phyloP scores from a whole-genome alignment of 2,329 filamentous ascomycete species.

The Xylaria polymorpha region DNA sequence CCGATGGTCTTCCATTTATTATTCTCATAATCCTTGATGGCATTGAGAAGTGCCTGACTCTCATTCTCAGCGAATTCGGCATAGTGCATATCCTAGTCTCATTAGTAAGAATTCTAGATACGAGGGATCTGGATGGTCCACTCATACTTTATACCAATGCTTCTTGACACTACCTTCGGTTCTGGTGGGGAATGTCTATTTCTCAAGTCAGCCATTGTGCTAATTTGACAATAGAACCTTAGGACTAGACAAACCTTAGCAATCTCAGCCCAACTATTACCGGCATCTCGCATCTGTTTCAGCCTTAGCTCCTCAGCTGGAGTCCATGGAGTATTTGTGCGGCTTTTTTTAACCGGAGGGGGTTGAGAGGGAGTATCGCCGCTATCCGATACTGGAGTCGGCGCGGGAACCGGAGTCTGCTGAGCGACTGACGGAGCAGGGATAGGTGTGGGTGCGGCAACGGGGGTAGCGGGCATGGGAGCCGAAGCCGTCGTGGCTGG shows the following conservation, averaged over 20 bases:
- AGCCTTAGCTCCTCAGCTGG: slow-evolving; percentile 91
- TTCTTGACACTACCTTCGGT: slow-evolving; percentile 99
- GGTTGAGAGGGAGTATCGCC: slow-evolving; percentile 53
- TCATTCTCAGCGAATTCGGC: slow-evolving; percentile 98
- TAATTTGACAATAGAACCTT: neutral
- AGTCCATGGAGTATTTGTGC: slow-evolving; percentile 99
- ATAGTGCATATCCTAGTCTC: slow-evolving; percentile 92
- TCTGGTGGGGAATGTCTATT: slow-evolving; percentile 85
- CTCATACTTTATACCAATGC: slow-evolving; percentile 94
- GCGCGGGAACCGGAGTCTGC: slow-evolving; percentile 48
- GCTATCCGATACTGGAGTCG: slow-evolving; percentile 51
- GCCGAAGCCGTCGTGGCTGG: slow-evolving; percentile 50
- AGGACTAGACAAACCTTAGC: slow-evolving; percentile 76
- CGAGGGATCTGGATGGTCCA: neutral
- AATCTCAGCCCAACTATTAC: slow-evolving; percentile 97
- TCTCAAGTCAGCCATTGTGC: slow-evolving; percentile 23
- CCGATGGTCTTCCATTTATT: slow-evolving; percentile 99
- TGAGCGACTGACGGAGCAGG: slow-evolving; percentile 52
- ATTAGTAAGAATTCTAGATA: slow-evolving; percentile 15
- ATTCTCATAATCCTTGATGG: slow-evolving; percentile 98
- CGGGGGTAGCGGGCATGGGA: slow-evolving; percentile 51
- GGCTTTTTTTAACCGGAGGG: slow-evolving; percentile 84
- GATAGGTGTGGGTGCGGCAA: slow-evolving; percentile 53
- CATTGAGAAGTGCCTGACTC: slow-evolving; percentile 84
- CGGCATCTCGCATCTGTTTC: slow-evolving; percentile 93